phyloP scores from a whole-genome alignment of 2,329 filamentous ascomycete genomes.

The Penicillium sp. region DNA sequence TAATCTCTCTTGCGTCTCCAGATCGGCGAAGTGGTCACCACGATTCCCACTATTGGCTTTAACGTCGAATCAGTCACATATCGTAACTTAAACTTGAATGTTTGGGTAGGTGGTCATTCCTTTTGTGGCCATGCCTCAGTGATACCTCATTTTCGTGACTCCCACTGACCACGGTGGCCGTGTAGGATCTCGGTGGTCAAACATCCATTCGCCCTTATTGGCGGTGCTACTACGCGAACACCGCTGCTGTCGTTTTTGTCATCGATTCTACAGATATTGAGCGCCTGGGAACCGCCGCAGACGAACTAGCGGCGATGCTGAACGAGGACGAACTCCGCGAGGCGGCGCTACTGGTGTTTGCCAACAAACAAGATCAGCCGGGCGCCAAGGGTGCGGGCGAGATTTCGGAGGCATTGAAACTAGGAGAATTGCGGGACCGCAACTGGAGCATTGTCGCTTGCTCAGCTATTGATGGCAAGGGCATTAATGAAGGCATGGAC shows the following conservation, averaged over 20 bases:
- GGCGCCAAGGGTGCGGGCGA: constrained; percentile 95
- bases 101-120: constrained; percentile 71
- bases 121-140: neutral
- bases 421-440: constrained; percentile 89
- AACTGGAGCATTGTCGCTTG: constrained; percentile 99
- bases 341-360: constrained; percentile 89
- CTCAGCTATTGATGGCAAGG: constrained; percentile 91
- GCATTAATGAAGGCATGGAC: constrained; percentile 97
- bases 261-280: constrained; percentile 98
- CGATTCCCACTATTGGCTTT: constrained; percentile 98
- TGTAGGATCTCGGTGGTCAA: constrained; percentile 87
- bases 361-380: constrained; percentile 98
- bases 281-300: constrained; percentile 85
- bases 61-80: constrained; percentile 99
- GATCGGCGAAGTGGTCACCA: constrained; percentile 98
- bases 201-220: constrained; percentile 99
- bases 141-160: neutral
- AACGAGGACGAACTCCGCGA: constrained; percentile 97
- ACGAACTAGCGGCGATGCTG: constrained; percentile 92
- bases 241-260: constrained; percentile 96
- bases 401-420: constrained; percentile 87
- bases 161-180: constrained; percentile 9
- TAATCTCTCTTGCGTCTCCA: constrained; percentile 44
- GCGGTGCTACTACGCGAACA: constrained; percentile 99
- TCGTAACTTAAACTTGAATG: constrained; percentile 97